Evolutionary conservation across 495 filamentous ascomycete genomes (phyloP).

Genomic region (Aspergillus cavernicola): DNA sequence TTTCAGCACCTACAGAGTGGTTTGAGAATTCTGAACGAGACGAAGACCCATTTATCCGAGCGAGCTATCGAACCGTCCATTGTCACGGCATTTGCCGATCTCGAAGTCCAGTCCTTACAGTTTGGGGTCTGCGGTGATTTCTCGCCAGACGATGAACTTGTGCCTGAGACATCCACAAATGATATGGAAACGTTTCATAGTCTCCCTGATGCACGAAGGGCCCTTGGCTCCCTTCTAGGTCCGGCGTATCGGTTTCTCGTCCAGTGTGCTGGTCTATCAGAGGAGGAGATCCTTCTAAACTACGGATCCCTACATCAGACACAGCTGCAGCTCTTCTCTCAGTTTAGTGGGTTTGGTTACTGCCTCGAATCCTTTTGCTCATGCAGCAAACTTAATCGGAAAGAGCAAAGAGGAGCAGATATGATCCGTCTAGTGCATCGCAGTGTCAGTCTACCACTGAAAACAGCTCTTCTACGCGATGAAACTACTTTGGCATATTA

Average conservation of each 20-base stretch:
- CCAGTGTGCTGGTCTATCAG: not conserved
- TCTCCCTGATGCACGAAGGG: not conserved
- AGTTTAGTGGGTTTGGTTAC: not conserved
- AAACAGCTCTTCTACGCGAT: constrained; percentile 10
- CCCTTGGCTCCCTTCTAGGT: not conserved
- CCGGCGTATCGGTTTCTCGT: not conserved
- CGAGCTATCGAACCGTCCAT: not conserved
- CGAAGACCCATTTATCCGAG: not conserved
- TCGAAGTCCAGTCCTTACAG: not conserved
- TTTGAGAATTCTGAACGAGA: constrained; percentile 18
- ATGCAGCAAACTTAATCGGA: not conserved
- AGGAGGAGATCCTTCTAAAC: not conserved
- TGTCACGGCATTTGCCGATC: not conserved
- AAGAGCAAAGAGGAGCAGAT: constrained; percentile 11
- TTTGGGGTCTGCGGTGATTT: not conserved
- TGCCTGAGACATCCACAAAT: not conserved
- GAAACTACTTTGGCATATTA: not conserved
- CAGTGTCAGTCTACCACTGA: constrained; percentile 4
- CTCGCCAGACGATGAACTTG: not conserved
- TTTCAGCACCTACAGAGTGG: constrained; percentile 20
- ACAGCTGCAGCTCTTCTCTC: not conserved
- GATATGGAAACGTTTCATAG: not conserved
- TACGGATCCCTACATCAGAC: not conserved
- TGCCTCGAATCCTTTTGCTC: not conserved
- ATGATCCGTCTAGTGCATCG: constrained; percentile 12